phyloP scores from a whole-genome alignment of 768 basidiomycete species.

The Leucocoprinus leucothites region DNA sequence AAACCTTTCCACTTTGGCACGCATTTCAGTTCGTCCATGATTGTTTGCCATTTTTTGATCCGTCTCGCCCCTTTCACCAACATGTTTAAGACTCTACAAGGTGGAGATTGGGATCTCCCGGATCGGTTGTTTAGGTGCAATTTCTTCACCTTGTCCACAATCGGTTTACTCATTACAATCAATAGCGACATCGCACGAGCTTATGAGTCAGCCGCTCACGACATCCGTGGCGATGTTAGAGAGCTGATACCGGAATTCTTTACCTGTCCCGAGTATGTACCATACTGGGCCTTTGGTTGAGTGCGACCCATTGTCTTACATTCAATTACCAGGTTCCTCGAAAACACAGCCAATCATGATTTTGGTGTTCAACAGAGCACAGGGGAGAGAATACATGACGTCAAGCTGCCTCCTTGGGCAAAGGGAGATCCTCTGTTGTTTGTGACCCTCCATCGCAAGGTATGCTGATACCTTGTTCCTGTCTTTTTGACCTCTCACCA shows the following conservation, averaged over 20 bases:
- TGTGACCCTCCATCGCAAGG: conserved; percentile 71
- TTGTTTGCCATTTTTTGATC: conserved; percentile 92
- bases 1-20: conserved; percentile 92
- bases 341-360: conserved; percentile 76
- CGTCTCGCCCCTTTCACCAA: conserved; percentile 87
- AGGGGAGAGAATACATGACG: conserved; percentile 81
- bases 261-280: conserved; percentile 71
- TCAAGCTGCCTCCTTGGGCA: conserved; percentile 90
- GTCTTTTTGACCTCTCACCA: background rate
- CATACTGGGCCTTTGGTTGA: background rate
- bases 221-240: conserved; percentile 88
- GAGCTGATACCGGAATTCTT: conserved; percentile 92
- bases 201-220: conserved; percentile 80
- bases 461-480: conserved; percentile 25
- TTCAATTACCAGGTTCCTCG: conserved; percentile 58
- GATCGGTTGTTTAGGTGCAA: conserved; percentile 74
- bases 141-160: background rate
- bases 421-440: conserved; percentile 81
- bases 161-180: background rate
- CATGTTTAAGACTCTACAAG: conserved; percentile 93
- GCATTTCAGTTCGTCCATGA: conserved; percentile 97
- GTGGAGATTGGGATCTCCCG: conserved; percentile 93
- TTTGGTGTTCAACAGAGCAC: conserved; percentile 72
- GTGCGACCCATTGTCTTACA: background rate
- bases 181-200: conserved; percentile 73